Base-by-base conservation (phyloP, 257 asterid species). In the Ligustrum vulgare region DNA sequence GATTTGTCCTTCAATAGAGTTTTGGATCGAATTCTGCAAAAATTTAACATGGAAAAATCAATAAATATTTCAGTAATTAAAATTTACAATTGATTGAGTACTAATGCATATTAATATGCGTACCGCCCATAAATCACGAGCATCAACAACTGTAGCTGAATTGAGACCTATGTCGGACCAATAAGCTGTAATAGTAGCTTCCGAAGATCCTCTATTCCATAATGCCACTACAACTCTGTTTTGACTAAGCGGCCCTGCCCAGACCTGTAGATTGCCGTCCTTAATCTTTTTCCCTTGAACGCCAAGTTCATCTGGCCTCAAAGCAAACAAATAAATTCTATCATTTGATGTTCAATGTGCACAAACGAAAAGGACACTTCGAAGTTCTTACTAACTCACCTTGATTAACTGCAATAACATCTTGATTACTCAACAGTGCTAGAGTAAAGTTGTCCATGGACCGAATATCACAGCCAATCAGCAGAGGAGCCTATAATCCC, bases 361-460 rank as follows among this genome's bases (percentile, higher is more conserved):
- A 16, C 32, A 58, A 22, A 58, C 28, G 22, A 7, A 58, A 58
- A 20, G 4, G 22, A 70, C 37, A 5, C 7, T 36, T 36, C 6
- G 41, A 7, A 36, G 11, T 18, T 67, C 11, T 36, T 2, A 35
- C 36, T 33, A 1, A 71, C 89, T 79, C 71, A 91, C 98, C 98
- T 77, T 94, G 98, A 86, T 89, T 94, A 28, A 94, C 93, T 36
- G 89, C 96, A 75, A 94, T 92, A 23, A 91, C 99, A 77, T 94
- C 98, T 64, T 75, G 67, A 49, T 94, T 94, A 82, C 93, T 87
- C 9, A 94, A 82, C 51, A 93, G 70, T 18, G 43, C 78, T 16
- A 74, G 58, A 20, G 97, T 81, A 60, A 15, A 75, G 58, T 20
- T 73, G 84, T 89, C 84, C 80, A 93, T 75, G 4, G 94, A 87